These are phyloP conservation scores for Scleroderma citrinum DNA, from an alignment of 768 basidiomycete species.

Conservation along the genomic window DNA sequence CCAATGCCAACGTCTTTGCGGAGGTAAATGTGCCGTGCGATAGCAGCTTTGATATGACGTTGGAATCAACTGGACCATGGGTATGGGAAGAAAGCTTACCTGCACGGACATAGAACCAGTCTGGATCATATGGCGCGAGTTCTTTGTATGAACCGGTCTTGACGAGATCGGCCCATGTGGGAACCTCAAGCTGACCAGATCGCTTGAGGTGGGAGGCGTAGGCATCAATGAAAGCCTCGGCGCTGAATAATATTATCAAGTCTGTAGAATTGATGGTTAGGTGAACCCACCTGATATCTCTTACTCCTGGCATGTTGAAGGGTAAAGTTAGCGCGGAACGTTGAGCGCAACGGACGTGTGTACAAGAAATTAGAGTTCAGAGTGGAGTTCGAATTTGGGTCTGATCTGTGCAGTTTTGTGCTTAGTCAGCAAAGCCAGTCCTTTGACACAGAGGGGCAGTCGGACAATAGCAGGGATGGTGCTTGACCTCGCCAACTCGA, in stretches of 20 bases:
- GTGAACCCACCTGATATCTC: conserved; percentile 63
- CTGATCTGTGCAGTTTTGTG: conserved; percentile 36
- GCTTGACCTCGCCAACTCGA: neutral
- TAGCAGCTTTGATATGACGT: conserved; percentile 63
- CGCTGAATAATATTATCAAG: conserved; percentile 42
- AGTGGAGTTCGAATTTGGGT: conserved; percentile 31
- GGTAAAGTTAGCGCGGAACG: conserved; percentile 34
- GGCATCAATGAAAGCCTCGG: conserved; percentile 89
- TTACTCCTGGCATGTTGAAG: conserved; percentile 71
- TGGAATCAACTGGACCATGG: neutral
- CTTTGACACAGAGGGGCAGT: no score
- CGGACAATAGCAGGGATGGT: neutral
- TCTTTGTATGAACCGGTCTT: conserved; percentile 98
- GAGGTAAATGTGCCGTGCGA: conserved; percentile 99
- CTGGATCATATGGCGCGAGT: conserved; percentile 97
- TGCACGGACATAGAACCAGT: conserved; percentile 99
- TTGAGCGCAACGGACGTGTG: conserved; percentile 48
- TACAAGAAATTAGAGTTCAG: conserved; percentile 30
- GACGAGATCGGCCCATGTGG: conserved; percentile 96
- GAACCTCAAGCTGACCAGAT: conserved; percentile 98
- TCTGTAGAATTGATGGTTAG: neutral
- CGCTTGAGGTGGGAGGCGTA: conserved; percentile 96
- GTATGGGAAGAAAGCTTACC: conserved; percentile 47
- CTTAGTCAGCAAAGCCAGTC: conserved; percentile 32
- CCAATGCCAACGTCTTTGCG: conserved; percentile 96